A percentile compares a stretch with the other conserved stretches of the same genome.
Evolutionary conservation across 495 filamentous ascomycete species (phyloP).

Genomic region (Penicillium cataractarum): DNA sequence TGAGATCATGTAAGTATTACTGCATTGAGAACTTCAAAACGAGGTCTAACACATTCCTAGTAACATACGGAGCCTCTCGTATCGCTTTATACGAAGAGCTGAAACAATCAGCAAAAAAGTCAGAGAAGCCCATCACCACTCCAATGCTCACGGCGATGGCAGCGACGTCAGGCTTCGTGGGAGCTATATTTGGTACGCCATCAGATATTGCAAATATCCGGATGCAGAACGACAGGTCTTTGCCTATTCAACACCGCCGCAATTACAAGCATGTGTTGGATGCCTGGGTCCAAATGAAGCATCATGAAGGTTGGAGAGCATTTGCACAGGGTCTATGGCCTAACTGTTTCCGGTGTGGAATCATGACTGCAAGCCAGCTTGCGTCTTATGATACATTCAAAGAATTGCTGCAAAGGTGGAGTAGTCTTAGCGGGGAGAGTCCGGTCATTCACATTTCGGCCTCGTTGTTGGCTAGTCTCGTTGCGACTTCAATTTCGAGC

Average conservation of each 20-base stretch:
- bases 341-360: conserved; percentile 75
- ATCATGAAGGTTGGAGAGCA: conserved; percentile 65
- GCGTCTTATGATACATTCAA: conserved; percentile 88
- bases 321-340: conserved; percentile 82
- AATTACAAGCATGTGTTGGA: conserved; percentile 84
- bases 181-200: conserved; percentile 81
- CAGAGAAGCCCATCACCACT: conserved; percentile 52
- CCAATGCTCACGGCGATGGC: conserved; percentile 71
- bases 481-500: conserved; percentile 87
- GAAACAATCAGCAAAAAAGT: conserved; percentile 62
- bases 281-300: conserved; percentile 76
- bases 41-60: conserved; percentile 9
- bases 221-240: conserved; percentile 87
- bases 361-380: conserved; percentile 85
- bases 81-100: conserved; percentile 66
- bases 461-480: conserved; percentile 76
- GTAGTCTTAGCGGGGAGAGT: conserved; percentile 51
- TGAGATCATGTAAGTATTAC: conserved; percentile 26
- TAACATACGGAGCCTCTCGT: conserved; percentile 47
- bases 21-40: not conserved
- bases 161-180: conserved; percentile 74
- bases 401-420: conserved; percentile 44
- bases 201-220: conserved; percentile 90
- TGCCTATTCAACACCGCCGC: conserved; percentile 64
- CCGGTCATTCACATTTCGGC: conserved; percentile 77